phyloP scores from a whole-genome alignment of 192 early-diverging fungal species.

The Coemansia sp. region DNA sequence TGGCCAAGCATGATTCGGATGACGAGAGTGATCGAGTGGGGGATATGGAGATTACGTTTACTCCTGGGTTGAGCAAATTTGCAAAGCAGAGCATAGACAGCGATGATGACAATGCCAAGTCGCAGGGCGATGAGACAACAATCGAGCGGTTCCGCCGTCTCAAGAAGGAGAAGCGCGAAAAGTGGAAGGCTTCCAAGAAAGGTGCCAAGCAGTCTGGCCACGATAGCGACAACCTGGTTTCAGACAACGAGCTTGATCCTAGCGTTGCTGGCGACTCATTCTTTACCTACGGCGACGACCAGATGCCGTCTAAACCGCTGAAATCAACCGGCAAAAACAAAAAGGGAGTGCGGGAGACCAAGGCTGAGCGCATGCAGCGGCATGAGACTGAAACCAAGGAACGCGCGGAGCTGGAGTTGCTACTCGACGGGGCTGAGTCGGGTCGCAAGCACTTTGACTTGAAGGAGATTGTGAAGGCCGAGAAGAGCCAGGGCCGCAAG shows the following conservation, averaged over 20 bases:
- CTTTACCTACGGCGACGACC: slow-evolving; percentile 55
- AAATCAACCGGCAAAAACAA: slow-evolving; percentile 48
- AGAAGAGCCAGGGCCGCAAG: slow-evolving; percentile 64
- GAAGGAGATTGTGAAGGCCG: slow-evolving; percentile 79
- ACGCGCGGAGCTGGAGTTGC: slow-evolving; percentile 76
- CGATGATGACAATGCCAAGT: slow-evolving; percentile 50
- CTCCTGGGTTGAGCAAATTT: slow-evolving; percentile 81
- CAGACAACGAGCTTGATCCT: slow-evolving; percentile 57
- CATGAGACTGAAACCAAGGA: slow-evolving; percentile 59
- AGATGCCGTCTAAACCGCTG: neutral
- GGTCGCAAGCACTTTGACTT: slow-evolving; percentile 81
- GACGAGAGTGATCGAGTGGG: slow-evolving; percentile 55
- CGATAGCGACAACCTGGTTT: slow-evolving; percentile 55
- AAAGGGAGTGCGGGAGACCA: slow-evolving; percentile 41
- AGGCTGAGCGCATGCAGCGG: slow-evolving; percentile 56
- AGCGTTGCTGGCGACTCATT: slow-evolving; percentile 54
- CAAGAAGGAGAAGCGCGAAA: slow-evolving; percentile 74
- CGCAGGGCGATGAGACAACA: slow-evolving; percentile 66
- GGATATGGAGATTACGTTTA: slow-evolving; percentile 95
- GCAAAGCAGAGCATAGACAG: slow-evolving; percentile 53
- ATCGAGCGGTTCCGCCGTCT: slow-evolving; percentile 82
- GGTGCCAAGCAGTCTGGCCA: slow-evolving; percentile 15
- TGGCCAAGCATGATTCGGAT: slow-evolving; percentile 24
- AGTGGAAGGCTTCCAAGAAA: slow-evolving; percentile 53
- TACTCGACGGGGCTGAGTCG: slow-evolving; percentile 67